Evolutionary conservation across 192 early-diverging fungal species (phyloP).

Genomic region (Spizellomyces sp.): DNA sequence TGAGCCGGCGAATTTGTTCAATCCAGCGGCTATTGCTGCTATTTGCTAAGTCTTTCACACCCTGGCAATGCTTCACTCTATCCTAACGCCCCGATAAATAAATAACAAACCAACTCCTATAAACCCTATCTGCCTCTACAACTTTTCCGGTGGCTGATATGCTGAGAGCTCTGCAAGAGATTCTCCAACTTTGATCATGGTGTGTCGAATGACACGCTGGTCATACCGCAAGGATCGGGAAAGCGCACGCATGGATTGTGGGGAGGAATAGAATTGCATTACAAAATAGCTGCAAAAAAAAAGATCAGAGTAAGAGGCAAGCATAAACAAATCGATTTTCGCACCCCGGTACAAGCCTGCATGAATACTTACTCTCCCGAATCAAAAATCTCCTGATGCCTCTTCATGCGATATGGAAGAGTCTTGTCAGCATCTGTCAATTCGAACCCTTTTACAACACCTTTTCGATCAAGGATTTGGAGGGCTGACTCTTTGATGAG

Average conservation of each 20-base stretch:
- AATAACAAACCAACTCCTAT: no score
- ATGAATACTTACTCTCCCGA: conserved; percentile 32
- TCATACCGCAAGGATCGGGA: conserved; percentile 39
- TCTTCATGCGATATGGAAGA: conserved; percentile 85
- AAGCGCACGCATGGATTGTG: conserved; percentile 36
- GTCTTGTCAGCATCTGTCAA: conserved; percentile 53
- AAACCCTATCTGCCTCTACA: background rate
- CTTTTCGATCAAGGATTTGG: conserved; percentile 79
- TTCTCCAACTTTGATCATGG: conserved; percentile 50
- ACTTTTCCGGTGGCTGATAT: conserved; percentile 24
- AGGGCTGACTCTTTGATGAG: conserved; percentile 75
- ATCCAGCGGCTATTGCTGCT: no score
- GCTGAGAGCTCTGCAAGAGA: conserved; percentile 36
- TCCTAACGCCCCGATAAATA: no score
- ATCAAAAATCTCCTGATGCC: conserved; percentile 72
- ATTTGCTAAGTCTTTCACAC: no score
- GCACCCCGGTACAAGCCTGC: background rate
- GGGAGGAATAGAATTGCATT: conserved; percentile 54
- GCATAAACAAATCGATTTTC: background rate
- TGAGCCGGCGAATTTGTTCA: no score
- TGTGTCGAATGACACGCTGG: conserved; percentile 53
- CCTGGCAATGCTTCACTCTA: no score
- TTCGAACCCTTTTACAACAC: conserved; percentile 84
- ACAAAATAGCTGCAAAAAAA: conserved; percentile 36
- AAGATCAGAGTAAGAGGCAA: background rate